Evolutionary conservation across 2,329 filamentous ascomycete genomes (phyloP).

Genomic region (Acephala macrosclerotiorum): DNA sequence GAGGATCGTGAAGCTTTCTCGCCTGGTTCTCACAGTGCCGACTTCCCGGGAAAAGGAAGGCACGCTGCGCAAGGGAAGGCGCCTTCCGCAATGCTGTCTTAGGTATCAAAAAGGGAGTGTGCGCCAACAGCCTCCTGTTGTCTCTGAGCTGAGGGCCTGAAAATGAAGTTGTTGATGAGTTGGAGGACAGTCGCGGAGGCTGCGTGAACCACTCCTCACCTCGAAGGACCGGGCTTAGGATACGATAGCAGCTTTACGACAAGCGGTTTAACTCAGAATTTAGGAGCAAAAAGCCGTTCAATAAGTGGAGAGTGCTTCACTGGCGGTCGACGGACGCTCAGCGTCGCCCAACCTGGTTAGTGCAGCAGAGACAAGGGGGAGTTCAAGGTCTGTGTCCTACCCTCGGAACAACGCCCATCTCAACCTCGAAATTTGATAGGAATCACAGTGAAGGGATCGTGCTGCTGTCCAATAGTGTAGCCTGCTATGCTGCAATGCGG

Average conservation of each 20-base stretch:
- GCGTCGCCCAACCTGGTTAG: background rate
- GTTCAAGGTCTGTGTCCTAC: background rate
- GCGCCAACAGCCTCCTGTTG: background rate
- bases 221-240: background rate
- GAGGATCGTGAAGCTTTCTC: background rate
- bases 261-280: slow-evolving; percentile 1
- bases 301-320: slow-evolving; percentile 4
- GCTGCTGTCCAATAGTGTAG: slow-evolving; percentile 1
- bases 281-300: slow-evolving; percentile 3
- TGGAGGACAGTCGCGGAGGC: background rate
- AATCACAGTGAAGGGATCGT: slow-evolving; percentile 6
- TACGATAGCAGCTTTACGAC: slow-evolving; percentile 6
- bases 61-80: background rate
- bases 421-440: background rate
- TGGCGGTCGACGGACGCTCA: slow-evolving; percentile 2
- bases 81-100: background rate
- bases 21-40: background rate
- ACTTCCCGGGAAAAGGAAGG: background rate
- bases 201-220: background rate
- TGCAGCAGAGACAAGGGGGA: background rate
- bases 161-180: background rate
- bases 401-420: background rate
- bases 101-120: background rate
- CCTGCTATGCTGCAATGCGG: slow-evolving; percentile 3
- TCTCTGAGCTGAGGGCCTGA: background rate